Evolutionary conservation across 805 yeast genomes (phyloP), one percentile per base, ranked within the genome.

Genomic region (Lipomyces chichibuensis): DNA sequence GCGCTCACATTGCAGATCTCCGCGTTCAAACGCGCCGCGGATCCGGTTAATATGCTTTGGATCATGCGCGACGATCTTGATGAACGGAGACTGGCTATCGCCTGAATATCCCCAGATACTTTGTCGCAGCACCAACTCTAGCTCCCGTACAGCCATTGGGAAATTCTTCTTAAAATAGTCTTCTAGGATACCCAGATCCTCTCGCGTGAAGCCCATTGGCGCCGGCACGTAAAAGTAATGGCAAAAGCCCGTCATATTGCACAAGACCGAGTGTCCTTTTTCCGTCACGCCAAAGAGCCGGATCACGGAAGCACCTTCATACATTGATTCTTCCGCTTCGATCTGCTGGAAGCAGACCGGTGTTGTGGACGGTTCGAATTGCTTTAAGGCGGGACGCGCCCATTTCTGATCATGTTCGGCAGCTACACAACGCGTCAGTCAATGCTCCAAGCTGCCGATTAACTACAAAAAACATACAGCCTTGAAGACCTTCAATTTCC

Each of bases 91-190:
- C 74, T 88, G 88, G 11, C 84, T 81, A 72, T 89, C 91, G 68
- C 96, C 95, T 65, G 88, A 88, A 76, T 84, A 95, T 9, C 98
- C 98, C 98, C 98, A 94, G 65, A 95, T 88, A 11, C 96, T 89
- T 76, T 94, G 97, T 73, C 91, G 92, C 74, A 83, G 77, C 4
- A 77, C 81, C 14, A 93, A 81, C 66, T 90, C 92, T 25, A 94
- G 81, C 25, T 84, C 83, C 67, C 85, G 83, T 11, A 92, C 82
- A n/a, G 89, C 88, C 62, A 81, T 82, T 66, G 84, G 88, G 20
- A 54, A 66, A 2, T 53, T 54, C 4, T 11, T 17, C 59, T 60
- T 14, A 57, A 63, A 32, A 14, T 13, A 9, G 5, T 1, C 33
- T n/a, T 52, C 20, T 5, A 52, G n/a, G n/a, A 7, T 20, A 84